A percentile compares a stretch with the other conserved stretches of the same genome.
Evolutionary conservation across 805 yeast genomes (phyloP).

Genomic region (Ogataea kodamae): DNA sequence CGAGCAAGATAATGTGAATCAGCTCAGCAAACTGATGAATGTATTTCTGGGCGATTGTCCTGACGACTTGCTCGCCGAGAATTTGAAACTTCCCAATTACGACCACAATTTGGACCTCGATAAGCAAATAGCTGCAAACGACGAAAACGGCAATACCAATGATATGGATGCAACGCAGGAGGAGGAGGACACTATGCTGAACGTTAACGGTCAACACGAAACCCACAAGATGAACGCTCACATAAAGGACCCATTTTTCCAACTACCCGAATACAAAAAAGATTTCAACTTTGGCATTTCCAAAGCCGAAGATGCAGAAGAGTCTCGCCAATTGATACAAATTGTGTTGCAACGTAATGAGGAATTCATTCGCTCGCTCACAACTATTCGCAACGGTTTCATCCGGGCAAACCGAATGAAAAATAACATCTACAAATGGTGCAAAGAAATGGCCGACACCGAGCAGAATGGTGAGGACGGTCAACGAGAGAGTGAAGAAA

Average conservation of each 20-base stretch:
- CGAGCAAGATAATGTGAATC: slow-evolving; percentile 76
- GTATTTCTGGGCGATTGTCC: slow-evolving; percentile 88
- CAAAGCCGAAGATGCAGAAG: slow-evolving; percentile 58
- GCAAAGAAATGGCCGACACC: slow-evolving; percentile 78
- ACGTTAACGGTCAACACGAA: slow-evolving; percentile 11
- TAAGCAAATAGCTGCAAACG: slow-evolving; percentile 20
- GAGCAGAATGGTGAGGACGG: slow-evolving; percentile 34
- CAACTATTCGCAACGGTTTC: slow-evolving; percentile 69
- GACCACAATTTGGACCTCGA: slow-evolving; percentile 54
- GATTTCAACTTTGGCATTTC: slow-evolving; percentile 49
- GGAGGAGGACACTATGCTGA: slow-evolving; percentile 22
- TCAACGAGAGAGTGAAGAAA: slow-evolving; percentile 2
- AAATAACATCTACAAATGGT: slow-evolving; percentile 73
- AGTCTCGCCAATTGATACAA: slow-evolving; percentile 68
- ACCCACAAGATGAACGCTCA: slow-evolving; percentile 14
- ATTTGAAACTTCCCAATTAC: slow-evolving; percentile 62
- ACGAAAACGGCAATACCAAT: slow-evolving; percentile 8
- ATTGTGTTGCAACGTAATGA: slow-evolving; percentile 78
- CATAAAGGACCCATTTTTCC: slow-evolving; percentile 58
- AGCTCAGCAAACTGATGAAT: slow-evolving; percentile 67
- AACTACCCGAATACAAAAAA: slow-evolving; percentile 47
- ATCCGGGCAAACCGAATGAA: slow-evolving; percentile 76
- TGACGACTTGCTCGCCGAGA: slow-evolving; percentile 56
- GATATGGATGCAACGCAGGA: slow-evolving; percentile 24
- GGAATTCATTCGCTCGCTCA: slow-evolving; percentile 79